A percentile compares a stretch with the other conserved stretches of the same genome.
Evolutionary conservation across 495 filamentous ascomycete species (phyloP).

Genomic region (Immersiella caudata): DNA sequence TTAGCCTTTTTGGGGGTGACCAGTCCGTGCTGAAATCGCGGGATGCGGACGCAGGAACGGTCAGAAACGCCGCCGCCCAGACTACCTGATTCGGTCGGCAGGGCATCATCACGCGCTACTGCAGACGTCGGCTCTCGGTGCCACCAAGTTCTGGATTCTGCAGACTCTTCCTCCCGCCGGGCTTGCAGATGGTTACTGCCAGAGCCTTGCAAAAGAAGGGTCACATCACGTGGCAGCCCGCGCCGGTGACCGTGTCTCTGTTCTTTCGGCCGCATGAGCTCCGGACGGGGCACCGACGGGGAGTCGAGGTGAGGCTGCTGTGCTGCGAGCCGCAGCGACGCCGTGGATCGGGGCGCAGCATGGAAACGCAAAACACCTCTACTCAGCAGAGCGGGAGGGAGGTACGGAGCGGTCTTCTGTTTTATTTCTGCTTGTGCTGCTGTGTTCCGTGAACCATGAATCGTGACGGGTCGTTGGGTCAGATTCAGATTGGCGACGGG

Average conservation of each 20-base stretch:
- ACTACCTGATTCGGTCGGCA: not conserved
- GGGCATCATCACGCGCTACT: constrained; percentile 8
- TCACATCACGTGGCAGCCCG: not conserved
- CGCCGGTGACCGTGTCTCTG: not conserved
- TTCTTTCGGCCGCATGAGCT: not conserved
- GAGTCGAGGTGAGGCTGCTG: not conserved
- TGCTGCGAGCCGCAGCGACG: not conserved
- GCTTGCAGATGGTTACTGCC: not conserved
- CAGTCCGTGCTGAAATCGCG: not conserved
- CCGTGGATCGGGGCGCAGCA: not conserved
- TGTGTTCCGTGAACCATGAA: not conserved
- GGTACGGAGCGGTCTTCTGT: not conserved
- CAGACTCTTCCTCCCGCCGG: not conserved
- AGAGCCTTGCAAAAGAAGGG: not conserved
- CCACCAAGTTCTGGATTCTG: not conserved
- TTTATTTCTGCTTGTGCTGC: not conserved
- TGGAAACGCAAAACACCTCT: not conserved
- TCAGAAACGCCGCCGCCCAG: too few species aligned
- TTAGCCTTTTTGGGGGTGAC: not conserved
- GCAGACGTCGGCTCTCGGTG: constrained; percentile 13
- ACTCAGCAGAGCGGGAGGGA: not conserved
- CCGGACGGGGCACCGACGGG: not conserved
- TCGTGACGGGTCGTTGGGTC: not conserved
- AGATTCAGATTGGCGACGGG: not conserved
- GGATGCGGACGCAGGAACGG: not conserved